Evolutionary conservation across 2,329 filamentous ascomycete genomes (phyloP), one percentile per base, ranked within the genome.

Genomic region (Hyphodiscus sp.): DNA sequence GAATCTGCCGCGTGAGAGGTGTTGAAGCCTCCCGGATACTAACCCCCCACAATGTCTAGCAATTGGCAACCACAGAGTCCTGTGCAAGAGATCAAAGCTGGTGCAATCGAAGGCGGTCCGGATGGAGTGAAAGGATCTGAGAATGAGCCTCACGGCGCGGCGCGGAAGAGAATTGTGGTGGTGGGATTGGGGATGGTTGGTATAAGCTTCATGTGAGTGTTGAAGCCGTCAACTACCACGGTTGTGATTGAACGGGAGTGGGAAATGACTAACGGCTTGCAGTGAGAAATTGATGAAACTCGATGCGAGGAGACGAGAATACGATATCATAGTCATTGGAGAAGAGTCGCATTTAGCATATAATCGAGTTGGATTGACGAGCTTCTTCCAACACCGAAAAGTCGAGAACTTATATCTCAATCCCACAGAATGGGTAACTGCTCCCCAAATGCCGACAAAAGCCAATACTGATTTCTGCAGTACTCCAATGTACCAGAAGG

Each of bases 141-240:
- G 43, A 61, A 60, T 19, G 50, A 61, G 30, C 50, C 51, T n/a
- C 59, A 61, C 53, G 62, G 53, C 30, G 49, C 48, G 5, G 13
- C 47, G n/a, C 66, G 81, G 57, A 89, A 88, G 69, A 83, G 78
- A 65, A 73, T 95, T 38, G 89, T 95, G 1, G 83, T 95, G 41
- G 89, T 95, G 41, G 91, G 91, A 10, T 71, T 96, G 71, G 91
- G 91, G 2, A 96, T 96, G 91, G 91, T 96, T 45, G 89, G 87
- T 41, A 86, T 94, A 61, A 85, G 87, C 43, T 92, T 95, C 68
- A 89, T 95, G 87, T 92, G 73, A 77, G 86, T 76, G 49, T 19
- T 9, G 23, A 23, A 16, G 20, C 50, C 51, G 30, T 33, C 29
- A 7, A 1, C 2, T 20, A 7, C 6, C 15, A 30, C 5, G 11